phyloP scores from a whole-genome alignment of 2,329 filamentous ascomycete species.

The Stagonosporopsis cucurbitacearum region DNA sequence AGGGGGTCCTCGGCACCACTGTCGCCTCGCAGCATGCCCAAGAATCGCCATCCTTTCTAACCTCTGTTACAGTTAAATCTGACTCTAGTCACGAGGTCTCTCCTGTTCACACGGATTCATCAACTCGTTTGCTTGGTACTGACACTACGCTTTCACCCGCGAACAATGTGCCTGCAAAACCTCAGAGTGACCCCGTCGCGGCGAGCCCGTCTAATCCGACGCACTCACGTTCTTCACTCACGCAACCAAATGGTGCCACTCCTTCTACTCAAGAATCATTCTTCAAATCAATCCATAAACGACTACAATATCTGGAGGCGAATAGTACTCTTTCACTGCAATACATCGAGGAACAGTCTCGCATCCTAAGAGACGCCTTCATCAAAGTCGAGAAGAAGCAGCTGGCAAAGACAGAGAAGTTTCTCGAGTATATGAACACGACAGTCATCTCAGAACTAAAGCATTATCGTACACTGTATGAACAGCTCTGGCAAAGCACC shows the following conservation, averaged over 20 bases:
- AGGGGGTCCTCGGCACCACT: neutral
- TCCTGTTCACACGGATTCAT: conserved; percentile 16
- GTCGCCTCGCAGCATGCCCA: conserved; percentile 4
- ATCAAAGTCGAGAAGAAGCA: conserved; percentile 87
- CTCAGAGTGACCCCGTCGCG: conserved; percentile 26
- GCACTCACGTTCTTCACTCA: conserved; percentile 44
- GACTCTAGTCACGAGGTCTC: conserved; percentile 8
- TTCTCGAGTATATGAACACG: conserved; percentile 83
- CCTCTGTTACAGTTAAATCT: conserved; percentile 3
- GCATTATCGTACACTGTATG: conserved; percentile 75
- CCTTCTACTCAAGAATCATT: conserved; percentile 96
- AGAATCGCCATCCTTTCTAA: neutral
- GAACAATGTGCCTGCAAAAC: conserved; percentile 18
- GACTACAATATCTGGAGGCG: conserved; percentile 85
- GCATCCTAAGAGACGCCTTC: conserved; percentile 85
- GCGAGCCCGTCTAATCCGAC: conserved; percentile 25
- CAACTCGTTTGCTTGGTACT: conserved; percentile 17
- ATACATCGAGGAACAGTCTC: conserved; percentile 96
- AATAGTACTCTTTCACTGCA: conserved; percentile 92
- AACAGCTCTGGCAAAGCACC: conserved; percentile 95
- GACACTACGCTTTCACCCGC: conserved; percentile 20
- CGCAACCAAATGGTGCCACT: conserved; percentile 60
- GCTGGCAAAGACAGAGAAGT: conserved; percentile 78
- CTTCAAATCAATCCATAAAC: conserved; percentile 95
- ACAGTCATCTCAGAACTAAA: conserved; percentile 79